A percentile compares a stretch with the other conserved stretches of the same genome.
Conservation (phyloP, 768 basidiomycete genomes). For the Phallus indusiatus region DNA sequence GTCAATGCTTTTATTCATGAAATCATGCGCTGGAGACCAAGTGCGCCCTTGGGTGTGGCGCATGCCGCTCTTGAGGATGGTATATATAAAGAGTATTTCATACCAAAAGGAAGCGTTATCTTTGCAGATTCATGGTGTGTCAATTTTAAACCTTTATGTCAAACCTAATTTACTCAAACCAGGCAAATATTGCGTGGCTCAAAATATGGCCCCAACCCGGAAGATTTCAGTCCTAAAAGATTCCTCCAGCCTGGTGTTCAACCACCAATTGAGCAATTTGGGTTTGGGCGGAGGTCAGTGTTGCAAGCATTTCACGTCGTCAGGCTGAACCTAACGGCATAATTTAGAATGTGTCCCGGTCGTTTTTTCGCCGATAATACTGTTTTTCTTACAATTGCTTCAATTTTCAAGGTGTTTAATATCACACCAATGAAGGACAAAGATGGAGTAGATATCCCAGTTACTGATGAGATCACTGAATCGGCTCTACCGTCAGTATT, state of each 20-base stretch:
- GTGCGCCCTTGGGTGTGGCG: slow-evolving; percentile 2
- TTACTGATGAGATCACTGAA: background rate
- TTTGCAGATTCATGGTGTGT: too few species aligned
- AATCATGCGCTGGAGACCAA: slow-evolving; percentile 5
- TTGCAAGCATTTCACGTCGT: too few species aligned
- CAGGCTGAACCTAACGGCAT: too few species aligned
- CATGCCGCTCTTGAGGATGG: too few species aligned
- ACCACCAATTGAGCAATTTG: slow-evolving; percentile 26
- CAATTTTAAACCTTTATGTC: too few species aligned
- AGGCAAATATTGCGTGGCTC: background rate
- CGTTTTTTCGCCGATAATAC: slow-evolving; percentile 10
- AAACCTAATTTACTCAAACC: background rate
- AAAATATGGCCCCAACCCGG: slow-evolving; percentile 19
- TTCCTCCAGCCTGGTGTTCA: slow-evolving; percentile 19
- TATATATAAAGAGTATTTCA: too few species aligned
- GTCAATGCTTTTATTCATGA: slow-evolving; percentile 1
- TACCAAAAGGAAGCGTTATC: too few species aligned
- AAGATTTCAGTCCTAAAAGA: slow-evolving; percentile 28
- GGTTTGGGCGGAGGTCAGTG: slow-evolving; percentile 26
- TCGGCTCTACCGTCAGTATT: background rate
- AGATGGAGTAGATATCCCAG: slow-evolving; percentile 27
- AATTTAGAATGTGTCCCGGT: slow-evolving; percentile 11
- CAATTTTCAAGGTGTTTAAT: slow-evolving; percentile 10
- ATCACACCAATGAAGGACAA: slow-evolving; percentile 6
- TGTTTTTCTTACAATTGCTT: slow-evolving; percentile 10